Base-by-base conservation (phyloP, 2,329 filamentous ascomycete species). In the Ophiostoma himal-ulmi region DNA sequence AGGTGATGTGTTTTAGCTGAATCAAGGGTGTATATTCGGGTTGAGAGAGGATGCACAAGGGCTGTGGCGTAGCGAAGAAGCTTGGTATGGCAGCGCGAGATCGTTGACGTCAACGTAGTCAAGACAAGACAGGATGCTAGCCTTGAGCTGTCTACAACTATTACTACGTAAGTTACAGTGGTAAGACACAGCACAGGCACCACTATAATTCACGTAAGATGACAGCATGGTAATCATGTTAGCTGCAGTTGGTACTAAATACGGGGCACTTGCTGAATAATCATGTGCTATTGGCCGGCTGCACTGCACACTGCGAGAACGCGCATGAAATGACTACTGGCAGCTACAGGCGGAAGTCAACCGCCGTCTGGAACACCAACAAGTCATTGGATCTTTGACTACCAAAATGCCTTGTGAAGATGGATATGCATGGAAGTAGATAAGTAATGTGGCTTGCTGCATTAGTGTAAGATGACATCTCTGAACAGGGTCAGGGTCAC, bases 161-260 rank as follows among this genome's bases (percentile, higher is more conserved):
- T 14, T 34, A 60, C 26, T 30, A 30, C 30, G 30, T 30, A 30
- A 30, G 30, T 14, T 26, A 64, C 20, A 65, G 62, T 65, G 62
- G 62, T 22, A 36, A 37, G 34, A 37, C 60, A 64, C 10, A 64
- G 60, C 60, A 22, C 30, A 7, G 62, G 34, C 11, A 8, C 34
- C 36, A 65, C 17, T 65, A 41, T 39, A 65, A 37, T 30, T 57
- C 17, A 6, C 57, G 57, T 36, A 62, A 62, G 57, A 62, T 62
- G 57, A 62, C 57, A 62, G 57, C 57, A 34, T 30, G 57, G 44
- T 48, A 17, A 7, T 20, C 34, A 22, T 54, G 22, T 57, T 60
- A 62, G 57, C 20, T 62, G 57, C 57, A 57, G 57, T 62, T 26
- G 26, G 26, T 62, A 30, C 7, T 17, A 20, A 34, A 34, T 62